Evolutionary conservation across 768 basidiomycete genomes (phyloP).

Genomic region (Termitomyces bulborhizus): DNA sequence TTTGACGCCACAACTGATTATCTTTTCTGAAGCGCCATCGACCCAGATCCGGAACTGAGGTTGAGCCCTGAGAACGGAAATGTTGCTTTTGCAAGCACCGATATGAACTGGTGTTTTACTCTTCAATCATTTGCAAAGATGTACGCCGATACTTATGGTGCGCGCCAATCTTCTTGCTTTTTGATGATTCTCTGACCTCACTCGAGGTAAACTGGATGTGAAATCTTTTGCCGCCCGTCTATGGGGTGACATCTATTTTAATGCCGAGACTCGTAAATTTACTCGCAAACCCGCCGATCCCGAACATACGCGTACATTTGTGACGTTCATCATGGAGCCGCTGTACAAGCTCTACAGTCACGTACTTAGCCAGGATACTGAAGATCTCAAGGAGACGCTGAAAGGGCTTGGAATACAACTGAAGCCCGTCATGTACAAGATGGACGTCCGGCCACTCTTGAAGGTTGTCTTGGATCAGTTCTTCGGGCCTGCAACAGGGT

Average conservation of each 20-base stretch:
- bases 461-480: constrained; percentile 95
- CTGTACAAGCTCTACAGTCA: constrained; percentile 96
- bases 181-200: background rate
- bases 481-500: constrained; percentile 84
- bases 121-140: constrained; percentile 90
- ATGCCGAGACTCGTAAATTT: constrained; percentile 81
- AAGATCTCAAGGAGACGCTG: constrained; percentile 78
- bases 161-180: constrained; percentile 8
- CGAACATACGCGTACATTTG: constrained; percentile 79
- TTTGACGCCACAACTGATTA: background rate
- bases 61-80: constrained; percentile 94
- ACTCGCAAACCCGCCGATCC: constrained; percentile 78
- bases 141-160: constrained; percentile 92
- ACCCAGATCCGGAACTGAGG: constrained; percentile 83
- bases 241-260: constrained; percentile 98
- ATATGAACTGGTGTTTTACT: constrained; percentile 98
- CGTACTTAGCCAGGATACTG: constrained; percentile 91
- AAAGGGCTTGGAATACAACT: constrained; percentile 72
- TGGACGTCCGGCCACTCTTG: constrained; percentile 93
- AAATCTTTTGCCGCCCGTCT: constrained; percentile 81
- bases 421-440: constrained; percentile 94
- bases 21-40: constrained; percentile 50
- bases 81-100: constrained; percentile 93
- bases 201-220: constrained; percentile 71
- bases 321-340: constrained; percentile 94